Evolutionary conservation across 2,329 filamentous ascomycete species (phyloP).

Genomic region (Nectriaceae sp.): DNA sequence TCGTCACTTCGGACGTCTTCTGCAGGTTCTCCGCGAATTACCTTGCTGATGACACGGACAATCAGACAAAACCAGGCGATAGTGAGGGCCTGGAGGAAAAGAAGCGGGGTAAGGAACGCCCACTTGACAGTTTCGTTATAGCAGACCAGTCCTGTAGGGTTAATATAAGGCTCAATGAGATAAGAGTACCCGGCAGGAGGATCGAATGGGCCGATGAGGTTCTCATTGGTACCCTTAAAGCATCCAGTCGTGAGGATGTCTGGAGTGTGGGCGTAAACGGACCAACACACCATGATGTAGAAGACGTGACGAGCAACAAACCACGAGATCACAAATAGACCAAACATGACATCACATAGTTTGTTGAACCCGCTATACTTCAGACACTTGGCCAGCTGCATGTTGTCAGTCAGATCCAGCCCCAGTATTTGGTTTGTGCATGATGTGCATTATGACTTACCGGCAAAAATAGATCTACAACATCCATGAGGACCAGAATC

Average conservation of each 20-base stretch:
- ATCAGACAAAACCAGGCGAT: conserved; percentile 92
- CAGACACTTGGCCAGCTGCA: conserved; percentile 83
- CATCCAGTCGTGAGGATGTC: conserved; percentile 67
- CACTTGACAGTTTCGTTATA: conserved; percentile 75
- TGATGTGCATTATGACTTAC: conserved; percentile 51
- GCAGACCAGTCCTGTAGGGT: conserved; percentile 74
- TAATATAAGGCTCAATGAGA: conserved; percentile 72
- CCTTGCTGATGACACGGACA: conserved; percentile 75
- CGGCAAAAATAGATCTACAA: conserved; percentile 85
- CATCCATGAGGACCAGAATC: conserved; percentile 89
- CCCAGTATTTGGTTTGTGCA: neutral
- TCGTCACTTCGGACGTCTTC: conserved; percentile 88
- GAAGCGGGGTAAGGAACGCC: conserved; percentile 74
- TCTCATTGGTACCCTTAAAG: conserved; percentile 61
- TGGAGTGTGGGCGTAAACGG: conserved; percentile 57
- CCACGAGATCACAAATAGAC: conserved; percentile 84
- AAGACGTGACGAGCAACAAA: conserved; percentile 78
- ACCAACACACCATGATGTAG: conserved; percentile 81
- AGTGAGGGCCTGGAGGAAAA: conserved; percentile 78
- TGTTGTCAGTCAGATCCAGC: conserved; percentile 3
- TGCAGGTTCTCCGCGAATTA: conserved; percentile 73
- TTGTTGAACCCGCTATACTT: conserved; percentile 82
- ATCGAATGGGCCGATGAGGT: conserved; percentile 55
- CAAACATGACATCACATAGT: conserved; percentile 81
- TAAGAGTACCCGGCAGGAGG: conserved; percentile 58